Evolutionary conservation across 129 eudicot genomes (phyloP), one percentile per base, ranked within the genome.

Genomic region (Dittrichia graveolens): DNA sequence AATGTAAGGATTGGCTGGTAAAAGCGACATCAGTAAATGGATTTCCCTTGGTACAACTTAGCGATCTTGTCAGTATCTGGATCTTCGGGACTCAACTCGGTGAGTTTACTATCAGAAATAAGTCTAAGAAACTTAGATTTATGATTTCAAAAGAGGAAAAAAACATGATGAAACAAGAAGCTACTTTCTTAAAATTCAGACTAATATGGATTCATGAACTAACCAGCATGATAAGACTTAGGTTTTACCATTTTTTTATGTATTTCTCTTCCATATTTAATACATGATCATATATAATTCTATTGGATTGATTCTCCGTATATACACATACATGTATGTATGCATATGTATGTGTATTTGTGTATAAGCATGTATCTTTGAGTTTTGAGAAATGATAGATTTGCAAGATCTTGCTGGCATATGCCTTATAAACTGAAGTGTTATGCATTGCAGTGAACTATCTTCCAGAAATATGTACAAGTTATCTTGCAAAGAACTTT

Each of bases 401-500:
- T 16, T 39, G 54, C 49, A 52, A 42, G 52, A 65, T 69, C 31
- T 39, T 74, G 43, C 55, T 73, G 69, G 65, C 24, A 53, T 39
- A n/a, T 73, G 68, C 79, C 85, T 90, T 78, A 87, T 83, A 72
- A 65, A 69, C 74, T 62, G 75, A 81, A 71, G 72, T 83, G 72
- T 78, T 83, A 70, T 82, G 59, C 68, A 48, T 82, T 92, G 95
- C 96, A 92, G 96, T 79, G 71, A 83, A 82, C 67, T 80, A 78
- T 78, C 77, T 93, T 54, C 76, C 78, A 16, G 88, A 83, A 48
- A 84, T 80, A 53, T 92, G 95, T 71, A 72, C 87, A 52, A 67
- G 84, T 76, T 89, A 87, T 76, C 85, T 93, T 69, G 98, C 98
- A 43, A 87, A 84, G 84, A 89, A 89, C 80, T 89, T 93, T 64